Evolutionary conservation across 2,329 filamentous ascomycete species (phyloP).

Genomic region (Colletotrichum sp.): DNA sequence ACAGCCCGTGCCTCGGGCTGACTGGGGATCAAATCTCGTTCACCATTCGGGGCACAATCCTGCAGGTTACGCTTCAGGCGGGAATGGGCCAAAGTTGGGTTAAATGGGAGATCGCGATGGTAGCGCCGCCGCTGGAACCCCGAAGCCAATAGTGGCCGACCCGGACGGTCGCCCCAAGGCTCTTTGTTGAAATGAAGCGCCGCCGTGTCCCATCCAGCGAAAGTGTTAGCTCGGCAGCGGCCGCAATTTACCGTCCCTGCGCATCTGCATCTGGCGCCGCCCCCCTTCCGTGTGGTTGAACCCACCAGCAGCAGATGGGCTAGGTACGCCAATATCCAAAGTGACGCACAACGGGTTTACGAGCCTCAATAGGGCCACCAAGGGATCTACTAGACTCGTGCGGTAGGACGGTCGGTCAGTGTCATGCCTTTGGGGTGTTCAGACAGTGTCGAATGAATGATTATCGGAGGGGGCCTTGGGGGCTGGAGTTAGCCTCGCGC

Average conservation of each 20-base stretch:
- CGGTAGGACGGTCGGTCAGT: background rate
- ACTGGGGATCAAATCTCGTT: background rate
- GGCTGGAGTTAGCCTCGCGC: conserved; percentile 10
- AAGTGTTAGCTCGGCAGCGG: conserved; percentile 18
- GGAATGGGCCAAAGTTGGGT: background rate
- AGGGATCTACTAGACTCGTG: background rate
- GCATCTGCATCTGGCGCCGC: conserved; percentile 3
- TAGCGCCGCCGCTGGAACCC: conserved; percentile 17
- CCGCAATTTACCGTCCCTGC: conserved; percentile 18
- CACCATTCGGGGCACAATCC: background rate
- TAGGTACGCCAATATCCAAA: background rate
- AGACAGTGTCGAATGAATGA: background rate
- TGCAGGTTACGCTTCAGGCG: conserved; percentile 9
- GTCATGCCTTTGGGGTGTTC: background rate
- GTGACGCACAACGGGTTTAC: background rate
- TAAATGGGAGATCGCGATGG: background rate
- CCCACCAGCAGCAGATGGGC: background rate
- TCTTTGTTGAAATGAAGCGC: conserved; percentile 19
- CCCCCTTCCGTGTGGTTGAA: background rate
- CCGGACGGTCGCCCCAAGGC: background rate
- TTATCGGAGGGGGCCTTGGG: background rate
- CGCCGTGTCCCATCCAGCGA: background rate
- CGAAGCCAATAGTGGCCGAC: conserved; percentile 17
- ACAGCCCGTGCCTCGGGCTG: background rate
- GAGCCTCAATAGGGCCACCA: background rate